Evolutionary conservation across 2,329 filamentous ascomycete genomes (phyloP), one percentile per base, ranked within the genome.

Genomic region (Nemania abortiva): DNA sequence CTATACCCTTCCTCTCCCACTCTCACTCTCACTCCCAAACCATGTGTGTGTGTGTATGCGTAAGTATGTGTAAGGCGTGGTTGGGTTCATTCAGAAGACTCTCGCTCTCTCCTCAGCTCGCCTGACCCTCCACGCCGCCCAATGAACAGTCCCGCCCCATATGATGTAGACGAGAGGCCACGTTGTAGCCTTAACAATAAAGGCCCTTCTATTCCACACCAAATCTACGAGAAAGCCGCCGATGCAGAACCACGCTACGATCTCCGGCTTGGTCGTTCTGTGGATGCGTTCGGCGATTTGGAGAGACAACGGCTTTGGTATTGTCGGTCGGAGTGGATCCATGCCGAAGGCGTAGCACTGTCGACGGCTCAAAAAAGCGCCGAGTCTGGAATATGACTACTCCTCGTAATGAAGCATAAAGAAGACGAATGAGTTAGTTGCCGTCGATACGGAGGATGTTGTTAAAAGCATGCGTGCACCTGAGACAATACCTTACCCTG

Each of bases 101-200:
- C 24, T 27, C 24, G 54, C 59, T 55, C 57, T 55, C 27, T 63
- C 61, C 22, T 62, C 61, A 27, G 56, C 61, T 47, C 58, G 62
- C 11, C 24, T 24, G 27, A 74, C 70, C 63, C 45, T 72, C 68
- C 70, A 66, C 45, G 73, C 71, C n/a, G 75, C 75, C 75, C 76
- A 77, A n/a, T n/a, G n/a, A n/a, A n/a, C n/a, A n/a, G n/a, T n/a
- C n/a, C n/a, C n/a, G n/a, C n/a, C n/a, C n/a, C n/a, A n/a, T n/a
- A n/a, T n/a, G n/a, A n/a, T n/a, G 52, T 70, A 76, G 24, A 75
- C 0, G 10, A 29, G 15, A 1, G 75, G 69, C 73, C 74, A 76
- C 34, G 64, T 66, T 7, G 68, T 6, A 10, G 39, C 55, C 6
- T 71, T 71, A 54, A 59, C 68, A 27, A 71, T 0, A 54, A 76